These are phyloP conservation scores for Cicer arietinum DNA, from an alignment of 306 rosid species.

Conservation along the genomic window DNA sequence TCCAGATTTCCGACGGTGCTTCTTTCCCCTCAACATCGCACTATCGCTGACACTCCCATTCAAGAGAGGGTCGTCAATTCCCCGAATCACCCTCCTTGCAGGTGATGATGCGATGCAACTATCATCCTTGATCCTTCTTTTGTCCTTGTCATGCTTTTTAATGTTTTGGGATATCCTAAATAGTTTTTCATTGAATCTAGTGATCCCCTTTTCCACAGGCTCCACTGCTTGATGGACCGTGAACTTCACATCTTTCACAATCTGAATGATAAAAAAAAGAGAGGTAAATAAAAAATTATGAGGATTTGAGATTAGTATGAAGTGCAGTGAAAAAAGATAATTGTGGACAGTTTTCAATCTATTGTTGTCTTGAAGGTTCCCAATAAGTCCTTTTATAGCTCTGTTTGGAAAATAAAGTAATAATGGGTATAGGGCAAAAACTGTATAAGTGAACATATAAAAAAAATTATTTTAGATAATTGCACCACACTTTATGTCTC, in stretches of 20 bases:
- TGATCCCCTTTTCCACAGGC: constrained; percentile 94
- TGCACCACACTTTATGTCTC: background rate
- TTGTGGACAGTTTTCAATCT: constrained; percentile 17
- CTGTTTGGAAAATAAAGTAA: constrained; percentile 20
- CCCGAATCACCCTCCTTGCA: constrained; percentile 78
- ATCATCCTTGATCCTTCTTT: constrained; percentile 84
- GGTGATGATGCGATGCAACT: constrained; percentile 67
- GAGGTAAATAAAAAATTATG: constrained; percentile 27
- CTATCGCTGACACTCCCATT: constrained; percentile 88
- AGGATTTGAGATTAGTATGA: constrained; percentile 26
- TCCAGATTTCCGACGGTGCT: constrained; percentile 82
- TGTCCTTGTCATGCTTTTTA: constrained; percentile 84
- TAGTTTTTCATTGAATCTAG: constrained; percentile 79
- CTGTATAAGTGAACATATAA: background rate
- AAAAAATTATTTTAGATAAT: background rate
- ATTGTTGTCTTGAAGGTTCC: constrained; percentile 10
- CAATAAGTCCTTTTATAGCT: constrained; percentile 26
- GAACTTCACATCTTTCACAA: constrained; percentile 89
- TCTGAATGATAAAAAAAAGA: constrained; percentile 56
- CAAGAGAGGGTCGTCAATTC: constrained; percentile 94
- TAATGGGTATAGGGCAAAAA: background rate
- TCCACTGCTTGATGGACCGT: constrained; percentile 95
- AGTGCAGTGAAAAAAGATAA: constrained; percentile 32
- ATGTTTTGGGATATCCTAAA: constrained; percentile 86
- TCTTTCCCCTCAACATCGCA: constrained; percentile 70